Percentiles rank a stretch among this genome's conserved stretches.
Conservation (phyloP, 164 flowering plant species). For the Chimonanthus salicifolius region DNA sequence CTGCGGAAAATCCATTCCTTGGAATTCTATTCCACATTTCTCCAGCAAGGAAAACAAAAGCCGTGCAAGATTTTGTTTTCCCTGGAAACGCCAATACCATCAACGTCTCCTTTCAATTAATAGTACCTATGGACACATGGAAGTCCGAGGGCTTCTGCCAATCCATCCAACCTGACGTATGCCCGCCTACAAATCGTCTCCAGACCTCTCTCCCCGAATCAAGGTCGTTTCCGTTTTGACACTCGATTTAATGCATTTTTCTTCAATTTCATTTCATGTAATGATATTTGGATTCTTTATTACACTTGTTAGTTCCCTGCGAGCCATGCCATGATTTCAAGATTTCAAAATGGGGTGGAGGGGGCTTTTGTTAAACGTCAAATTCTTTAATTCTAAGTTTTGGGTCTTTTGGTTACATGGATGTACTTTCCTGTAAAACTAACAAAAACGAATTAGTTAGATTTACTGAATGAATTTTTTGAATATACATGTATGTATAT, state of each 20-base stretch:
- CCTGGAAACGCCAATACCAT: background rate
- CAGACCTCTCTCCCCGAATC: constrained; percentile 18
- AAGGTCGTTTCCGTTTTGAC: constrained; percentile 10
- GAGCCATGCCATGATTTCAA: no score
- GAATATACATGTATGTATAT: no score
- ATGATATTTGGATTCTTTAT: background rate
- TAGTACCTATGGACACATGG: constrained; percentile 21
- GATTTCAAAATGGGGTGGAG: no score
- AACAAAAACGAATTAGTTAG: no score
- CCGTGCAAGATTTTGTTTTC: background rate
- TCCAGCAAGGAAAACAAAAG: no score
- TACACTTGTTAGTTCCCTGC: background rate
- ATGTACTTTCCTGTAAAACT: no score
- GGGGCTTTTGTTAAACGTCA: background rate
- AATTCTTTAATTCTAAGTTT: background rate
- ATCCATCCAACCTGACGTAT: constrained; percentile 14
- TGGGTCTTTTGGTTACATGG: background rate
- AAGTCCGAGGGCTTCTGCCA: constrained; percentile 19
- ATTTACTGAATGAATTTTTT: no score
- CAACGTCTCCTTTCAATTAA: no score
- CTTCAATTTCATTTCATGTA: background rate
- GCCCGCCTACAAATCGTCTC: constrained; percentile 6
- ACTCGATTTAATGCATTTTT: background rate
- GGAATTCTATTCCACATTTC: no score
- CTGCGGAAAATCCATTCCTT: background rate